Conservation (phyloP, 2,329 filamentous ascomycete species). For the Pseudofabraea citricarpa region DNA sequence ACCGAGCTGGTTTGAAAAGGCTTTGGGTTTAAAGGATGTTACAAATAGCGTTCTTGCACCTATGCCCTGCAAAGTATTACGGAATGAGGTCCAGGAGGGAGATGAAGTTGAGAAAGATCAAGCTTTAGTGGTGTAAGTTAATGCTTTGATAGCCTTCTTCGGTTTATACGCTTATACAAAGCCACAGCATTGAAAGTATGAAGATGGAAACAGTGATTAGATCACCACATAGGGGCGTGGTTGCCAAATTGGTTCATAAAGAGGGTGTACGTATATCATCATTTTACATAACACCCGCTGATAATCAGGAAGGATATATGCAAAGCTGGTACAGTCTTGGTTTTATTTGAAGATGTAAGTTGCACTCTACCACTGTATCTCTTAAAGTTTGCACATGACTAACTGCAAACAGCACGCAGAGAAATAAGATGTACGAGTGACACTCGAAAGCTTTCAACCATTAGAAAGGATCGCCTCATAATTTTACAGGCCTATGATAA, state of each 20-base stretch:
- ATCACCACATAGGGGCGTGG: conserved; percentile 66
- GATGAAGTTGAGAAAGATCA: conserved; percentile 80
- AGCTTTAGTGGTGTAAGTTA: conserved; percentile 71
- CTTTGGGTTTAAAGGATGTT: conserved; percentile 74
- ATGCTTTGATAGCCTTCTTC: conserved; percentile 13
- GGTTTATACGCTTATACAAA: not conserved
- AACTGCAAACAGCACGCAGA: too few relatives aligned
- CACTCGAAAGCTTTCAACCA: too few relatives aligned
- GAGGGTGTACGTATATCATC: conserved; percentile 56
- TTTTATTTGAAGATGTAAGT: conserved; percentile 58
- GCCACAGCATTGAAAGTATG: conserved; percentile 75
- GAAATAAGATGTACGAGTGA: too few relatives aligned
- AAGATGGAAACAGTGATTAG: conserved; percentile 86
- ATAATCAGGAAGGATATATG: conserved; percentile 58
- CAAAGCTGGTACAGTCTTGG: conserved; percentile 70
- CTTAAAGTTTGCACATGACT: too few relatives aligned
- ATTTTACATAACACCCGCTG: conserved; percentile 3
- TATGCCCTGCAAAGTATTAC: conserved; percentile 95
- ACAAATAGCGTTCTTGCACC: conserved; percentile 82
- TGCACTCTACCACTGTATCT: not conserved
- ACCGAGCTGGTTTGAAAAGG: conserved; percentile 83
- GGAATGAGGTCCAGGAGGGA: conserved; percentile 82
- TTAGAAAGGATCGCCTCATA: too few relatives aligned
- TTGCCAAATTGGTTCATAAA: conserved; percentile 69
- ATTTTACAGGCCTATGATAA: too few relatives aligned